Evolutionary conservation across 1,284 basidiomycete genomes (phyloP), one percentile per base, ranked within the genome.

Genomic region (Ganoderma leucocontextum): DNA sequence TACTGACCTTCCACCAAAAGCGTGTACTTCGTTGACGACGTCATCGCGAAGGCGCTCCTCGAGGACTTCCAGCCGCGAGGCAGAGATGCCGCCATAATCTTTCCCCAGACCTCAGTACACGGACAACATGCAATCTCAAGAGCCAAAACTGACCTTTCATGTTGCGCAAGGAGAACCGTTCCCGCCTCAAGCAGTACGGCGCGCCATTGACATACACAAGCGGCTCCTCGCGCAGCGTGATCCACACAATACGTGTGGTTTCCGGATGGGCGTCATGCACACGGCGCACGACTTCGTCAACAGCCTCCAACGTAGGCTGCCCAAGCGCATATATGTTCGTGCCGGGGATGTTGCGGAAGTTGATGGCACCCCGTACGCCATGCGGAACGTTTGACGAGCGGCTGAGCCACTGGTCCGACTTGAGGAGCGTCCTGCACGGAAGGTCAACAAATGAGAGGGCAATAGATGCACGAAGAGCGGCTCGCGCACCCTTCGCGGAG

Each of bases 51-150:
- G 87, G 17, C 98, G 88, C 71, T 98, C 95, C 78, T 99, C 98
- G 19, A 98, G 84, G 2, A 93, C 86, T 78, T 98, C 97, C 57
- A 98, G 81, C 19, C 97, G 88, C 29, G 91, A 89, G 7, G 94
- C 88, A 0, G 96, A 97, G 59, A 99, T 98, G 6, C 96, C 96
- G 53, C 95, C 93, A 79, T 95, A 97, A 79, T 97, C 95, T 95
- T 72, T 8, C 65, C 8, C 29, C 15, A 35, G 59, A 7, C 25
- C 55, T 70, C 22, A 74, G 60, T 44, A 66, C n/a, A 42, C 62
- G 17, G 8, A 22, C 49, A 22, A 12, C 4, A 36, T 33, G 6
- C 5, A 7, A 2, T 47, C 8, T 9, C 1, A 22, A 4, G 60
- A 42, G 44, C 10, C 15, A 35, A 13, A n/a, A 38, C 70, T 39